These are phyloP conservation scores for Lactarius evosmus DNA, from an alignment of 768 basidiomycete genomes.

Conservation along the genomic window DNA sequence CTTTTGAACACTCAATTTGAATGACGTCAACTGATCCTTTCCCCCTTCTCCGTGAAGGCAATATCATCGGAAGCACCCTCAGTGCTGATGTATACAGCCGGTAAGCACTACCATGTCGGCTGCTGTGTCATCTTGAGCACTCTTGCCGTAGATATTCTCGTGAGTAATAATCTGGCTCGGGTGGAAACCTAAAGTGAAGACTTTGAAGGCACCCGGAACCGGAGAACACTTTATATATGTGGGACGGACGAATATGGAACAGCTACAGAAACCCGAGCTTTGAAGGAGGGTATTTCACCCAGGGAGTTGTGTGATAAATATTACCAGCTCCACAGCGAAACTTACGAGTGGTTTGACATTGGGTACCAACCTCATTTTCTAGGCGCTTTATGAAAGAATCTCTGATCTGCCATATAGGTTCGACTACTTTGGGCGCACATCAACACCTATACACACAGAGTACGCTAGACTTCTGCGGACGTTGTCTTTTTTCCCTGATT, in stretches of 20 bases:
- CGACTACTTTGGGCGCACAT: conserved; percentile 95
- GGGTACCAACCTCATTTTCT: conserved; percentile 47
- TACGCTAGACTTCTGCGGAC: conserved; percentile 37
- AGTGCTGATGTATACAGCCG: conserved; percentile 97
- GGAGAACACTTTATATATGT: conserved; percentile 90
- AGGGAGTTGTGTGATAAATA: conserved; percentile 88
- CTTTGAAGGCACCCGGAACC: conserved; percentile 65
- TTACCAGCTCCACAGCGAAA: conserved; percentile 80
- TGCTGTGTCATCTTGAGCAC: conserved; percentile 9
- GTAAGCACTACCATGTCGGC: conserved; percentile 45
- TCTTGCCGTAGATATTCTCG: conserved; percentile 52
- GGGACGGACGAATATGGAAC: conserved; percentile 99
- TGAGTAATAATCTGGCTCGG: conserved; percentile 35
- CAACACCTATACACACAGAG: conserved; percentile 87
- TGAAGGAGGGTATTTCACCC: conserved; percentile 81
- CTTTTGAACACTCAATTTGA: conserved; percentile 30
- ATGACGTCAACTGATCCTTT: neutral
- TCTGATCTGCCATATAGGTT: conserved; percentile 57
- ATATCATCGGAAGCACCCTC: conserved; percentile 92
- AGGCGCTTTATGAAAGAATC: neutral
- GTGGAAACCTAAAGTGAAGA: conserved; percentile 17
- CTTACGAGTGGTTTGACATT: conserved; percentile 98
- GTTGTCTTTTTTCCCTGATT: conserved; percentile 1
- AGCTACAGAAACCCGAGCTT: conserved; percentile 95
- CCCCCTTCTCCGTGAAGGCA: conserved; percentile 44